Evolutionary conservation across 805 yeast genomes (phyloP).

Genomic region (Cyberlindnera samutprakarnensis): DNA sequence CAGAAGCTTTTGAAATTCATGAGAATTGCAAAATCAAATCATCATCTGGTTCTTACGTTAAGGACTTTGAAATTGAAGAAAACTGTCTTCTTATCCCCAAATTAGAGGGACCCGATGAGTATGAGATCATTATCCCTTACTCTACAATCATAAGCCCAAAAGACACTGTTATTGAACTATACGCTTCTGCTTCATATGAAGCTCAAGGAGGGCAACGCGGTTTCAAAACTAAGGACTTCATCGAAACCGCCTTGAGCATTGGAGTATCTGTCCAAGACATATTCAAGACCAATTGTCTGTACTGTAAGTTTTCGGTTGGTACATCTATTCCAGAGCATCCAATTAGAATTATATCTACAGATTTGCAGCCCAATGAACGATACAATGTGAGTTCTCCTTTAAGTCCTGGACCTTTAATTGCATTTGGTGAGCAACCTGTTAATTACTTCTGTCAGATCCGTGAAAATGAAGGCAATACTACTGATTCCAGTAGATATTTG

Average conservation of each 20-base stretch:
- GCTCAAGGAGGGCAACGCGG: conserved; percentile 5
- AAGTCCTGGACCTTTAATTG: conserved; percentile 31
- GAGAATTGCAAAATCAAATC: conserved; percentile 3
- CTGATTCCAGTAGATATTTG: conserved; percentile 28
- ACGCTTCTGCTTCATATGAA: conserved; percentile 9
- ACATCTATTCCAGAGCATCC: conserved; percentile 47
- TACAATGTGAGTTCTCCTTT: conserved; percentile 27
- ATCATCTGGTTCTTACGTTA: neutral
- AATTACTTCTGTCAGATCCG: conserved; percentile 51
- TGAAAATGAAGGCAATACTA: conserved; percentile 15
- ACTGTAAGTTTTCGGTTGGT: conserved; percentile 64
- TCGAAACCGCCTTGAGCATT: conserved; percentile 50
- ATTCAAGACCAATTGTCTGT: conserved; percentile 47
- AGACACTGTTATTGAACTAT: conserved; percentile 5
- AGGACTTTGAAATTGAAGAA: conserved; percentile 1
- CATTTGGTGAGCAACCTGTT: conserved; percentile 66
- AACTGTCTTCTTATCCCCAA: conserved; percentile 1
- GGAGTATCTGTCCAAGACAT: conserved; percentile 80
- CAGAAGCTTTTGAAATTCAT: conserved; percentile 1
- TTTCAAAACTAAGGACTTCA: conserved; percentile 16
- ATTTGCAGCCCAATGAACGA: conserved; percentile 28
- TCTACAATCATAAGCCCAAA: conserved; percentile 16
- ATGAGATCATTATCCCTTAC: conserved; percentile 28
- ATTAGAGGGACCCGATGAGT: conserved; percentile 5
- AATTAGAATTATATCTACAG: conserved; percentile 40